Evolutionary conservation across 306 rosid species (phyloP), one percentile per base, ranked within the genome.

Genomic region (Castanea sativa): DNA sequence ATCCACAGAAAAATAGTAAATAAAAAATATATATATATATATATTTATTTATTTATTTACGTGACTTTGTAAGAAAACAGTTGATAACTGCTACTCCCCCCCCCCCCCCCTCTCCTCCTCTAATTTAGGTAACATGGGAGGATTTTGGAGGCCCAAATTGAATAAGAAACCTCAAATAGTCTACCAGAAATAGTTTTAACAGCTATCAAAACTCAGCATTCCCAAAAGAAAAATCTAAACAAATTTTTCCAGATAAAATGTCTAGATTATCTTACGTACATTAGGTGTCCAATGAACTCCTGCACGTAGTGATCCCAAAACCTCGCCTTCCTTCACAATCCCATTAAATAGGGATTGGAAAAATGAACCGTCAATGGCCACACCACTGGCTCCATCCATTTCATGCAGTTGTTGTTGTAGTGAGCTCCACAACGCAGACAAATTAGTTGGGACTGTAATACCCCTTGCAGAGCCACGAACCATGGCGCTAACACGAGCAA

Each of bases 201-300:
- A 19, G 25, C 72, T 21, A 67, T 35, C 72, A 67, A 9, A 32
- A 29, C 45, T 64, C 70, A 30, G 21, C 60, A 76, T 33, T 75
- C 6, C 16, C 8, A 59, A 8, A 58, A 29, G 25, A 70, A 7
- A 25, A 61, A 71, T 32, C 69, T 25, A 33, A 74, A 71, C 30
- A 58, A 56, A 51, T 45, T 45, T 69, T 51, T 76, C 63, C 33
- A 73, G 58, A 74, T 74, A 73, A 14, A 56, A 30, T 76, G 67
- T 57, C 58, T 20, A 73, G 73, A 82, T 69, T 64, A 82, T 77
- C 85, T 64, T 60, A 87, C 96, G 80, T 88, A 96, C 99, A 85
- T 91, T 90, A 2, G 99, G 99, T 15, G 98, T 96, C 99, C 99
- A 96, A 80, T 93, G 94, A 67, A 93, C 92, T 84, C 99, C 99